These are phyloP conservation scores for Aegilops longissima DNA, from an alignment of 176 grass and related monocot genomes.

Conservation along the genomic window DNA sequence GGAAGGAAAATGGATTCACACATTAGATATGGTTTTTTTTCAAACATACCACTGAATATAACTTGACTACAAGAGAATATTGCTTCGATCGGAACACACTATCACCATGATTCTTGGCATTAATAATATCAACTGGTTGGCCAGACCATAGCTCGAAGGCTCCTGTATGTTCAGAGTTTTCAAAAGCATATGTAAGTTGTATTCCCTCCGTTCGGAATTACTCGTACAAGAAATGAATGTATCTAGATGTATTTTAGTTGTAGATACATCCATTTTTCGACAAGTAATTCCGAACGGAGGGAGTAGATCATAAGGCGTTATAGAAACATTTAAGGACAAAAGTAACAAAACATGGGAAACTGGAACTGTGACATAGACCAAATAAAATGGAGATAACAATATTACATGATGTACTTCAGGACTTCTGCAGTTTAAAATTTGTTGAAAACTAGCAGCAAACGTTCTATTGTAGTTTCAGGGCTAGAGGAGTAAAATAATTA, in stretches of 20 bases:
- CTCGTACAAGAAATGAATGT: too few species aligned
- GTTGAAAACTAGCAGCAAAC: neutral
- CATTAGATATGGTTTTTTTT: too few species aligned
- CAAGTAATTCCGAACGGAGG: too few species aligned
- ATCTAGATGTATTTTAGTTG: too few species aligned
- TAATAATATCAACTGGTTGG: too few species aligned
- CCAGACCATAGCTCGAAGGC: slow-evolving; percentile 64
- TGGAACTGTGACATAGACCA: neutral
- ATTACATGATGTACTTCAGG: neutral
- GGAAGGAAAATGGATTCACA: too few species aligned
- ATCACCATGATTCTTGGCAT: too few species aligned
- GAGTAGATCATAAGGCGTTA: neutral
- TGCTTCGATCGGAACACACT: too few species aligned
- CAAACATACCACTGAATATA: too few species aligned
- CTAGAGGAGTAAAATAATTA: neutral
- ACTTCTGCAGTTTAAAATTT: neutral
- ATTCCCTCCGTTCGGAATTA: too few species aligned
- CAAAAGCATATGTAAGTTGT: slow-evolving; percentile 11
- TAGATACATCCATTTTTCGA: too few species aligned
- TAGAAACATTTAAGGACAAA: neutral
- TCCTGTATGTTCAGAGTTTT: slow-evolving; percentile 22
- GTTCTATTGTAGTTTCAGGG: neutral
- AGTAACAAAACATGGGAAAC: neutral
- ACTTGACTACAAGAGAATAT: too few species aligned
- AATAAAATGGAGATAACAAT: neutral